These are phyloP conservation scores for Melaleuca alternifolia DNA, from an alignment of 345 rosid genomes.

Conservation along the genomic window DNA sequence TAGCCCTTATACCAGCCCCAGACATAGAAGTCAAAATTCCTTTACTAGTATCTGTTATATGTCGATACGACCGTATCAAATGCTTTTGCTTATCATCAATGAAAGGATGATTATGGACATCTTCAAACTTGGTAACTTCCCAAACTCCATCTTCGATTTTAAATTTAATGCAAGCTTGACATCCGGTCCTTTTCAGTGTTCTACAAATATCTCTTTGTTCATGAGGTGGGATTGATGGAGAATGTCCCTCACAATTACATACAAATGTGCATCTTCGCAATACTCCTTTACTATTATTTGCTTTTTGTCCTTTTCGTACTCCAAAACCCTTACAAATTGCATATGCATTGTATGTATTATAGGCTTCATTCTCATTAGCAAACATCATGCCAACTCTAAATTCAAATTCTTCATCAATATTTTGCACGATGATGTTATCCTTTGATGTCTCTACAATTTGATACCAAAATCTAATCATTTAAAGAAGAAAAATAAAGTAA, in stretches of 20 bases:
- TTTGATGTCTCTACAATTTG: too few relatives aligned
- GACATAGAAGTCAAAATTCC: background rate
- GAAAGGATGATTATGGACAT: background rate
- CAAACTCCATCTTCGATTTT: background rate
- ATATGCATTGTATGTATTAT: background rate
- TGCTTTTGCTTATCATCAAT: background rate
- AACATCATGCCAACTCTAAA: background rate
- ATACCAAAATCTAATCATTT: too few relatives aligned
- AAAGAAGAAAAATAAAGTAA: too few relatives aligned
- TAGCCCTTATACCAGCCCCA: background rate
- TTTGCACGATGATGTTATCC: too few relatives aligned
- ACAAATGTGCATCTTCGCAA: background rate
- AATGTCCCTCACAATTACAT: background rate
- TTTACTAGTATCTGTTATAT: background rate
- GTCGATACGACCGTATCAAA: background rate
- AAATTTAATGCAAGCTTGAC: background rate
- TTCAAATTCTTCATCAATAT: too few relatives aligned
- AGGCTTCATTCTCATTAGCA: background rate
- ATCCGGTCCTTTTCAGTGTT: background rate
- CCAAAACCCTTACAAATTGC: background rate
- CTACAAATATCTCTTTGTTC: too few relatives aligned
- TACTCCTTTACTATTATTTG: background rate
- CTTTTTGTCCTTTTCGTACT: background rate
- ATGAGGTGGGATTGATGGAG: background rate
- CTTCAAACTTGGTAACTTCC: background rate